Percentiles rank a stretch among this genome's conserved stretches.
These are phyloP conservation scores for Globisporangium nagaii DNA, from an alignment of 352 stramenopile genomes.

Conservation along the genomic window DNA sequence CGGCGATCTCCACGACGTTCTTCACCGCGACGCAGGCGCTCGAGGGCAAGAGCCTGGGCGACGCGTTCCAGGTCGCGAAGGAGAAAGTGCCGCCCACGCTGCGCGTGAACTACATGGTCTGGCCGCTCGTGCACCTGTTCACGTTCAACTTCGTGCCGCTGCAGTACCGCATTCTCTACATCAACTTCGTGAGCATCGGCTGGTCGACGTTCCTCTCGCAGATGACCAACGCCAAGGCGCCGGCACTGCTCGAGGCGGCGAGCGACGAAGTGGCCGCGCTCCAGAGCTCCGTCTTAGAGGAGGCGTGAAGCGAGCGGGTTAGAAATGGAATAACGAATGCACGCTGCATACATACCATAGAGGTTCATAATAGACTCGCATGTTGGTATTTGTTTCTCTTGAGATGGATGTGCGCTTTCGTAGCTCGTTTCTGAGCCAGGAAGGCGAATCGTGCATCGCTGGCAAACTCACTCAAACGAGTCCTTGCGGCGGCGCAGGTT, in stretches of 20 bases:
- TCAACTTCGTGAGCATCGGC: conserved; percentile 42
- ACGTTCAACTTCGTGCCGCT: conserved; percentile 45
- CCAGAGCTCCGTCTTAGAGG: background rate
- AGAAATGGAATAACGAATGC: no score
- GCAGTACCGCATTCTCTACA: conserved; percentile 47
- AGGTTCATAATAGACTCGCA: conserved; percentile 8
- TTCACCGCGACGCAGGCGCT: conserved; percentile 36
- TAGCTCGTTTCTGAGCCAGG: no score
- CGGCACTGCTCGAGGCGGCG: background rate
- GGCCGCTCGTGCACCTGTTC: conserved; percentile 38
- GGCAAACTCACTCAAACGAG: conserved; percentile 70
- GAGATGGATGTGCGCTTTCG: background rate
- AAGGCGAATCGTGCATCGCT: no score
- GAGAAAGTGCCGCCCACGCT: conserved; percentile 32
- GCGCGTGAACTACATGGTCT: conserved; percentile 40
- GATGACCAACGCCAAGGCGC: conserved; percentile 27
- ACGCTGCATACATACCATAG: no score
- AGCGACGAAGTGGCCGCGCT: background rate
- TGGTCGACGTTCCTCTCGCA: conserved; percentile 47
- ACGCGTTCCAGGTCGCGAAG: conserved; percentile 28
- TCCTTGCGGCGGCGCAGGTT: conserved; percentile 78
- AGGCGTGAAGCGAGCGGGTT: no score
- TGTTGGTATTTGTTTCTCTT: background rate
- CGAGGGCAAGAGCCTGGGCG: conserved; percentile 25
- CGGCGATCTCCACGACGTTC: conserved; percentile 32